These are phyloP conservation scores for Aspergillus quadricinctus DNA, from an alignment of 2,329 filamentous ascomycete genomes.

Conservation along the genomic window DNA sequence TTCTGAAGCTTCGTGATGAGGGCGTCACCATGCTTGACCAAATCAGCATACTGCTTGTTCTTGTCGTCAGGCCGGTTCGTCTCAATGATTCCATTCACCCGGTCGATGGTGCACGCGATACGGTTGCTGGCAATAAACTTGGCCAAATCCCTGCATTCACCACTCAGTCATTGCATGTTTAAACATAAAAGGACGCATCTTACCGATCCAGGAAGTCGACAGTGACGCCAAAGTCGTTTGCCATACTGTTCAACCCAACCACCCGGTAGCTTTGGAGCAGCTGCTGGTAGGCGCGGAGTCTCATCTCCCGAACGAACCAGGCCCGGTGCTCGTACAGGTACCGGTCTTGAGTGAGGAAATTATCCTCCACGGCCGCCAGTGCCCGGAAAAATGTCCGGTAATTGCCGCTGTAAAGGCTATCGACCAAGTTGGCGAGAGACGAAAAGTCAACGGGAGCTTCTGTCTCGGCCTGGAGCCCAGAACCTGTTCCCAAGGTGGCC, in stretches of 20 bases:
- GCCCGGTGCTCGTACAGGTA: slow-evolving; percentile 93
- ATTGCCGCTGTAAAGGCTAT: slow-evolving; percentile 86
- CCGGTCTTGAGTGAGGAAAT: slow-evolving; percentile 88
- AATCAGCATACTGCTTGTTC: slow-evolving; percentile 99
- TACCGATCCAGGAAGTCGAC: slow-evolving; percentile 95
- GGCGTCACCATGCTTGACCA: slow-evolving; percentile 95
- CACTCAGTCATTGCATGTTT: slow-evolving; percentile 8
- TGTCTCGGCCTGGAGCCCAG: slow-evolving; percentile 64
- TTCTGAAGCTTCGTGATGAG: slow-evolving; percentile 99
- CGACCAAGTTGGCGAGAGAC: slow-evolving; percentile 79
- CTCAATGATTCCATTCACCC: slow-evolving; percentile 94
- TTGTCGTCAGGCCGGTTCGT: slow-evolving; percentile 97
- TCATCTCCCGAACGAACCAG: slow-evolving; percentile 99
- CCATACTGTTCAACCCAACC: slow-evolving; percentile 96
- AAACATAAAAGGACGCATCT: slow-evolving; percentile 23
- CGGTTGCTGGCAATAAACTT: slow-evolving; percentile 94
- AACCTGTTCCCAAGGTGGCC: slow-evolving; percentile 69
- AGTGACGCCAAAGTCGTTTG: slow-evolving; percentile 90
- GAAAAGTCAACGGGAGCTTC: slow-evolving; percentile 86
- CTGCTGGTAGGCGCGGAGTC: slow-evolving; percentile 92
- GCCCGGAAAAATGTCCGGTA: slow-evolving; percentile 93
- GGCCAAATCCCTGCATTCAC: slow-evolving; percentile 69
- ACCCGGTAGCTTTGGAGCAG: slow-evolving; percentile 95
- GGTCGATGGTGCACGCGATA: slow-evolving; percentile 95
- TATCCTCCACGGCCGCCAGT: slow-evolving; percentile 83